Evolutionary conservation across 306 rosid species (phyloP).

Genomic region (Medicago lupulina): DNA sequence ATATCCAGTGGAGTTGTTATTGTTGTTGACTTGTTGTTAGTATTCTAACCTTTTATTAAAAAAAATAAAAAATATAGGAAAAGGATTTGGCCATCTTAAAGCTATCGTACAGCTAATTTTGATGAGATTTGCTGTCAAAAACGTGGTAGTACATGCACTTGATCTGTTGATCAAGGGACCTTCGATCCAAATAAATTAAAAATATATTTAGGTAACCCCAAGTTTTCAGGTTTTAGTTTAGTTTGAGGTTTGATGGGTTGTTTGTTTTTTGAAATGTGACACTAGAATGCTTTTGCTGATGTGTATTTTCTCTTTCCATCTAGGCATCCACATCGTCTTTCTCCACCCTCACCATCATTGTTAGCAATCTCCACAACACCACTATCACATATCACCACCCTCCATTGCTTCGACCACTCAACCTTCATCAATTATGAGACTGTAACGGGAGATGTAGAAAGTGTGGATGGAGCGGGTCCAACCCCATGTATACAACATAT

Average conservation of each 20-base stretch:
- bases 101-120: slow-evolving; percentile 26
- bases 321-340: background rate
- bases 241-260: background rate
- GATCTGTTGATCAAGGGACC: slow-evolving; percentile 2
- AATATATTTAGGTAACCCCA: slow-evolving; percentile 4
- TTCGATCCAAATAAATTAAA: slow-evolving; percentile 4
- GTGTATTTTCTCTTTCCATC: background rate
- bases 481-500: background rate
- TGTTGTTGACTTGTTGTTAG: background rate
- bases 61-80: background rate
- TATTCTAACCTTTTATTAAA: slow-evolving; percentile 8
- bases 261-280: background rate
- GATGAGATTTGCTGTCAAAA: slow-evolving; percentile 39
- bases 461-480: background rate
- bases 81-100: slow-evolving; percentile 33
- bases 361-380: background rate
- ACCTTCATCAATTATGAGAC: background rate
- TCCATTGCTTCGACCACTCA: background rate
- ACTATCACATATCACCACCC: no score
- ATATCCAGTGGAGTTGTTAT: slow-evolving; percentile 10
- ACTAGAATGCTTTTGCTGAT: background rate
- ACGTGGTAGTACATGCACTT: slow-evolving; percentile 23
- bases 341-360: background rate
- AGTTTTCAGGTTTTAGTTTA: slow-evolving; percentile 1
- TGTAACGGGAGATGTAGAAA: background rate